Conservation (phyloP, 139 green algal genomes). For the Mychonastes homosphaera region DNA sequence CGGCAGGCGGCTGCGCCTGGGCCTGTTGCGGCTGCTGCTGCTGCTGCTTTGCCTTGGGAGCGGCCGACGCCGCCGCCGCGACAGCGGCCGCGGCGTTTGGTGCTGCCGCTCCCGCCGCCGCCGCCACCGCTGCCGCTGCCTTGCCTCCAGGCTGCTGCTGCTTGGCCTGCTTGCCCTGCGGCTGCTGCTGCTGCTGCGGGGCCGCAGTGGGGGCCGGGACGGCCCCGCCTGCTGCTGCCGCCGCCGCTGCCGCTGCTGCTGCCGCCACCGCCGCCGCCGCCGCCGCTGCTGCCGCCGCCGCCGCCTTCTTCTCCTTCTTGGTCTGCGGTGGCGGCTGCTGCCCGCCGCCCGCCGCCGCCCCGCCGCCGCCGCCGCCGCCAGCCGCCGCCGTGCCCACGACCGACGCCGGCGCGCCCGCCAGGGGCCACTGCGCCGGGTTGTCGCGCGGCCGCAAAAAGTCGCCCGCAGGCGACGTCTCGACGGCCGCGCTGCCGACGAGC, state of each 20-base stretch:
- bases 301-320: neutral
- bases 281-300: neutral
- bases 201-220: neutral
- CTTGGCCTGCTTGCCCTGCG: neutral
- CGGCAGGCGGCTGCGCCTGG: neutral
- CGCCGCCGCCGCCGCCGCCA: neutral
- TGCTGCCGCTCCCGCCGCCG: conserved; percentile 7
- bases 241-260: conserved; percentile 4
- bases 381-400: conserved; percentile 1
- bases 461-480: conserved; percentile 51
- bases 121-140: conserved; percentile 8
- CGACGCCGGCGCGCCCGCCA: conserved; percentile 23
- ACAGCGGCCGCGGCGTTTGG: neutral
- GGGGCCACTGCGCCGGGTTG: conserved; percentile 58
- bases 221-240: neutral
- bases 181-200: conserved; percentile 2
- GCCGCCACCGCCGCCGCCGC: neutral
- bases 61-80: conserved; percentile 1
- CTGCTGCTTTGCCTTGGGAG: conserved; percentile 2
- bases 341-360: conserved; percentile 1
- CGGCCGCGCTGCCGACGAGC: conserved; percentile 35
- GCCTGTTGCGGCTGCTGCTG: conserved; percentile 6
- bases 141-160: neutral
- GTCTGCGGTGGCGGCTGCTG: conserved; percentile 7
- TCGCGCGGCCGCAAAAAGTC: conserved; percentile 39